Percentiles rank a stretch among this genome's conserved stretches.
phyloP scores from a whole-genome alignment of 257 asterid species.

The Leptodermis oblonga region DNA sequence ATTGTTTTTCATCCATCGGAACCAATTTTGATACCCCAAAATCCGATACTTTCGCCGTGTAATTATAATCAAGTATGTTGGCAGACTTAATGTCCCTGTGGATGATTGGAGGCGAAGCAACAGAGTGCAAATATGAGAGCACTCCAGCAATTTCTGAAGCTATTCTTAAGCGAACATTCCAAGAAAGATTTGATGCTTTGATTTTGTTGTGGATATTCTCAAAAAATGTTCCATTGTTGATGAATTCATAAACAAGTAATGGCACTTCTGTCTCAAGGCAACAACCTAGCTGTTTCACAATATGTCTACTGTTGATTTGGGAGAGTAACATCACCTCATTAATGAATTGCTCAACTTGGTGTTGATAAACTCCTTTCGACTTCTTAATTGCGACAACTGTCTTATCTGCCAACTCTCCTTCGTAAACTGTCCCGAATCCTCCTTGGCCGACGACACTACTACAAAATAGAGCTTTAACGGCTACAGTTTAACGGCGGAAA shows the following conservation, averaged over 20 bases:
- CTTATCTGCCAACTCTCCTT: constrained; percentile 13
- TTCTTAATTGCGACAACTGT: constrained; percentile 8
- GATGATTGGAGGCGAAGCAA: constrained; percentile 36
- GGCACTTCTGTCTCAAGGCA: constrained; percentile 33
- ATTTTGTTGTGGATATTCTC: constrained; percentile 22
- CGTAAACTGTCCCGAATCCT: constrained; percentile 18
- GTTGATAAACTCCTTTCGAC: constrained; percentile 12
- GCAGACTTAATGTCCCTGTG: constrained; percentile 35
- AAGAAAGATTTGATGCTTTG: constrained; percentile 18
- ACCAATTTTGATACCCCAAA: constrained; percentile 34
- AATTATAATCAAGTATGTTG: constrained; percentile 32
- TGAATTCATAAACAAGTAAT: constrained; percentile 34
- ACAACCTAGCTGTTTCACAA: constrained; percentile 37
- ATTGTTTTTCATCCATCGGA: constrained; percentile 15
- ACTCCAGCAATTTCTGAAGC: constrained; percentile 32
- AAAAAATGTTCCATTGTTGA: constrained; percentile 27
- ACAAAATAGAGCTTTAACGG: too few species aligned
- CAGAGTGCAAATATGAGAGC: constrained; percentile 30
- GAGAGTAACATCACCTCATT: constrained; percentile 36
- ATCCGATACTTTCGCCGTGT: constrained; percentile 28
- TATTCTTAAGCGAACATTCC: constrained; percentile 29
- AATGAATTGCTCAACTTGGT: constrained; percentile 34
- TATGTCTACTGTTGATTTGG: constrained; percentile 27
- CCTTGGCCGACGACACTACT: constrained; percentile 22
- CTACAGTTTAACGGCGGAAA: too few species aligned